These are phyloP conservation scores for Phytopythium ostracodes DNA, from an alignment of 352 stramenopile species.

Conservation along the genomic window DNA sequence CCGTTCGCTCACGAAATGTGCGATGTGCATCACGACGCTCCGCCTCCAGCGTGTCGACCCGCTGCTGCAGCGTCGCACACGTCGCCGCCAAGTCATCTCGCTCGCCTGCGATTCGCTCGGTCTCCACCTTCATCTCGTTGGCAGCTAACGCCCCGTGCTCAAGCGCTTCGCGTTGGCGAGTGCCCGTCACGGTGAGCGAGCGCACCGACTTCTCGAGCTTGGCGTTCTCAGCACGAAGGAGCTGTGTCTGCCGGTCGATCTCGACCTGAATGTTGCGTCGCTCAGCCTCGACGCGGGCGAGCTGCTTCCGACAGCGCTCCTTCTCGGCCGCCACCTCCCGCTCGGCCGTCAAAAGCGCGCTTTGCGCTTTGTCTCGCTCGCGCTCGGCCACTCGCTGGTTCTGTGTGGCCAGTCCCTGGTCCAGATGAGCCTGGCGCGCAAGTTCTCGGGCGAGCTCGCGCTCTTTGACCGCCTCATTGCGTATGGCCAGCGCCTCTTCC, in stretches of 20 bases:
- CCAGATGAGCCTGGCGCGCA: conserved; percentile 37
- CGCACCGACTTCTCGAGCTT: conserved; percentile 33
- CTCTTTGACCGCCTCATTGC: conserved; percentile 48
- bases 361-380: conserved; percentile 34
- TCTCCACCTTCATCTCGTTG: conserved; percentile 14
- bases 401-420: conserved; percentile 45
- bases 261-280: conserved; percentile 59
- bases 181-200: conserved; percentile 12
- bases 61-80: conserved; percentile 20
- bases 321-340: conserved; percentile 33
- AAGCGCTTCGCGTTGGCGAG: conserved; percentile 25
- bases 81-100: conserved; percentile 17
- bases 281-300: conserved; percentile 38
- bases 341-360: conserved; percentile 28
- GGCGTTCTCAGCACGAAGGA: conserved; percentile 32
- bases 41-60: conserved; percentile 31
- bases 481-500: conserved; percentile 38
- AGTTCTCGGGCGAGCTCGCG: conserved; percentile 36
- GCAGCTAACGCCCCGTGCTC: conserved; percentile 11
- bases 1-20: conserved; percentile 21
- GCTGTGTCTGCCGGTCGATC: conserved; percentile 48
- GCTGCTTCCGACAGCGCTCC: conserved; percentile 36
- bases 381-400: conserved; percentile 35
- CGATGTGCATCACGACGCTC: conserved; percentile 31
- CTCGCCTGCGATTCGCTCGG: conserved; percentile 22